A percentile compares a stretch with the other conserved stretches of the same genome.
Conservation (phyloP, 495 filamentous ascomycete species). For the Bombardia bombarda region DNA sequence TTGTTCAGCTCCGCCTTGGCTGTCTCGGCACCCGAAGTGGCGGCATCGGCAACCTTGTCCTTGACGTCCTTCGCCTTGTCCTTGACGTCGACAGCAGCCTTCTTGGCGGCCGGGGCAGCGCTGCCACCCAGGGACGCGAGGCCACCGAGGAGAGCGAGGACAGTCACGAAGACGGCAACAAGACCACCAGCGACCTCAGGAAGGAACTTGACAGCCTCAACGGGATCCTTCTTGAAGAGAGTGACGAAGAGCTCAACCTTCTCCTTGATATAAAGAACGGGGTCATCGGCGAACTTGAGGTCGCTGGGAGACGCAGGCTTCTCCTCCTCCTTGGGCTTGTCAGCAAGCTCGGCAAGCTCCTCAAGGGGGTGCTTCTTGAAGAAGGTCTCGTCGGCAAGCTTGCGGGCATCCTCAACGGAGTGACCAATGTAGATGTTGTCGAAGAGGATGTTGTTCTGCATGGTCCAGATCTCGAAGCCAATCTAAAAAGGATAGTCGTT, state of each 20-base stretch:
- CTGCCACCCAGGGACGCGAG: slow-evolving; percentile 32
- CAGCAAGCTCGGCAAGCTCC: slow-evolving; percentile 71
- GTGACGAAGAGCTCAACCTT: slow-evolving; percentile 84
- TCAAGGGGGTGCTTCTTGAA: slow-evolving; percentile 85
- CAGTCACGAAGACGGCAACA: slow-evolving; percentile 55
- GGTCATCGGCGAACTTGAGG: slow-evolving; percentile 89
- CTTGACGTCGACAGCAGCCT: slow-evolving; percentile 63
- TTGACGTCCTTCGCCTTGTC: slow-evolving; percentile 61
- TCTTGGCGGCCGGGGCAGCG: slow-evolving; percentile 39
- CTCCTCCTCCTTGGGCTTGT: slow-evolving; percentile 70
- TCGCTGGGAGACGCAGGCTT: slow-evolving; percentile 57
- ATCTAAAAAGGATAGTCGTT: slow-evolving; percentile 47
- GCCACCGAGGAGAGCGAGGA: slow-evolving; percentile 61
- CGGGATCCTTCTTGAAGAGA: slow-evolving; percentile 77
- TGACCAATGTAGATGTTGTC: slow-evolving; percentile 99
- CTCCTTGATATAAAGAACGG: slow-evolving; percentile 79
- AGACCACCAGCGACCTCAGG: slow-evolving; percentile 84
- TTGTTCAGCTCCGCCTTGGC: slow-evolving; percentile 55
- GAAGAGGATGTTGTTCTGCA: slow-evolving; percentile 98
- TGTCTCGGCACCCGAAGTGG: slow-evolving; percentile 56
- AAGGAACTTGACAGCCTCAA: slow-evolving; percentile 83
- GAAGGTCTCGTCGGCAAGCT: slow-evolving; percentile 86
- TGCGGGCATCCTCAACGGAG: slow-evolving; percentile 86
- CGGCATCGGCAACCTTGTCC: slow-evolving; percentile 71
- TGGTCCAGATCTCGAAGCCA: slow-evolving; percentile 99